Evolutionary conservation across 176 grass and related monocot species (phyloP), one percentile per base, ranked within the genome.

Genomic region (Phoenix dactylifera): DNA sequence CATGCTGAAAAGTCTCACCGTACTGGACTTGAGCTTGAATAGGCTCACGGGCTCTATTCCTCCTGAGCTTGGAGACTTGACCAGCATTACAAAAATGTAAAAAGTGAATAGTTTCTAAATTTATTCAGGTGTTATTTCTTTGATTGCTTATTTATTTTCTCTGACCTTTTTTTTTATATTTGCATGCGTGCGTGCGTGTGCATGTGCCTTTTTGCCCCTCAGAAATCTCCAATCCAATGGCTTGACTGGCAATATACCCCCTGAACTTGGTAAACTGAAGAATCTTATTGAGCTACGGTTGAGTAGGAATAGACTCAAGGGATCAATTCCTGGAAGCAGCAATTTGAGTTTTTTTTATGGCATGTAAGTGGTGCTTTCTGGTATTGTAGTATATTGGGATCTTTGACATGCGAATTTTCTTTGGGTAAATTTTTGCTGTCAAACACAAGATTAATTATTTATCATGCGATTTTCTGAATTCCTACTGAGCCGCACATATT

Each of bases 141-240:
- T 18, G 51, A 24, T 28, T 59, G 16, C 44, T 79, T 76, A 17
- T 35, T 52, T 50, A 2, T 3, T 58, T 7, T 15, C 17, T 22
- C 2, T 39, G 2, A 39, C 20, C 20, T 20, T 39, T 12, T 39
- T 39, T 39, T 39, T 44, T 56, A 26, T 26, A 55, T 65, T n/a
- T 66, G 66, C 15, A 17, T 35, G 1, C 44, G 1, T 24, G 71
- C 49, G 50, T 35, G 35, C 9, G 68, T 17, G 23, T 24, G 72
- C 48, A 6, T 29, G 5, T 6, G 28, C 28, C 28, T 30, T 48
- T 20, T 58, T 78, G 24, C 24, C 12, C 28, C 4, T 51, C 55
- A 98, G 93, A 83, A 77, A 98, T 70, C 76, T 98, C 0, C 93
- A 76, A 71, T 92, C 81, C 26, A 98, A 98, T 67, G 93, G 79